Percentiles rank a stretch among this genome's conserved stretches.
These are phyloP conservation scores for Aphanomyces stellatus DNA, from an alignment of 352 stramenopile genomes.

Conservation along the genomic window DNA sequence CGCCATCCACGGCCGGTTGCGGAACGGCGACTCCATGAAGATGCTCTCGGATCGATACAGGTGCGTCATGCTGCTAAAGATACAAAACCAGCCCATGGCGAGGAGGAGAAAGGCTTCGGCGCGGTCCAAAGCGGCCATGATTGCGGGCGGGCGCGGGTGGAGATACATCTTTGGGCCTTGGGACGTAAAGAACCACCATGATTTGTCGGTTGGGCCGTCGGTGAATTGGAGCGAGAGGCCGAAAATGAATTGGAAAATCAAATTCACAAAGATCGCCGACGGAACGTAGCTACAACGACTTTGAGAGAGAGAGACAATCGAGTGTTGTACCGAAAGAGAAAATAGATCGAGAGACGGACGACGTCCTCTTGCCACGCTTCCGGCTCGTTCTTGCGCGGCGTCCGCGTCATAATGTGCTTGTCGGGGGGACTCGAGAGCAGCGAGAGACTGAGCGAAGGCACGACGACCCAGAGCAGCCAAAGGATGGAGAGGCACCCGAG, in stretches of 20 bases:
- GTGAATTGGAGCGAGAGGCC: constrained; percentile 50
- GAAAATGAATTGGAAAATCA: constrained; percentile 59
- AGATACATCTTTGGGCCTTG: constrained; percentile 36
- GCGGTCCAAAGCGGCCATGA: constrained; percentile 55
- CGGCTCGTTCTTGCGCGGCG: constrained; percentile 75
- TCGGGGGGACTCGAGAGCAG: constrained; percentile 70
- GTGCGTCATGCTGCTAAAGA: constrained; percentile 64
- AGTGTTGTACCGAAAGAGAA: constrained; percentile 36
- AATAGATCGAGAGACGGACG: constrained; percentile 49
- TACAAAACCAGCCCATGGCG: constrained; percentile 49
- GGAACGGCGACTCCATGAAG: constrained; percentile 48
- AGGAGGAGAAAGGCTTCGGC: constrained; percentile 71
- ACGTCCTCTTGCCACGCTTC: constrained; percentile 53
- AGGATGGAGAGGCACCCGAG: constrained; percentile 71
- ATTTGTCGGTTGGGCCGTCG: constrained; percentile 7
- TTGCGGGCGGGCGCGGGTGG: constrained; percentile 34
- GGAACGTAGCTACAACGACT: constrained; percentile 37
- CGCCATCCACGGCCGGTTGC: constrained; percentile 58
- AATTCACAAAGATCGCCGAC: constrained; percentile 43
- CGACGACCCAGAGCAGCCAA: constrained; percentile 73
- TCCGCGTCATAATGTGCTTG: constrained; percentile 73
- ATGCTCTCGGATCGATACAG: constrained; percentile 72
- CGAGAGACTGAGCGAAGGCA: constrained; percentile 60
- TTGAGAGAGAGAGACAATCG: too few relatives aligned
- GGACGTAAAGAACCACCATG: constrained; percentile 10